Evolutionary conservation across 176 grass and related monocot genomes (phyloP).

Genomic region (Tuctoria greenei): DNA sequence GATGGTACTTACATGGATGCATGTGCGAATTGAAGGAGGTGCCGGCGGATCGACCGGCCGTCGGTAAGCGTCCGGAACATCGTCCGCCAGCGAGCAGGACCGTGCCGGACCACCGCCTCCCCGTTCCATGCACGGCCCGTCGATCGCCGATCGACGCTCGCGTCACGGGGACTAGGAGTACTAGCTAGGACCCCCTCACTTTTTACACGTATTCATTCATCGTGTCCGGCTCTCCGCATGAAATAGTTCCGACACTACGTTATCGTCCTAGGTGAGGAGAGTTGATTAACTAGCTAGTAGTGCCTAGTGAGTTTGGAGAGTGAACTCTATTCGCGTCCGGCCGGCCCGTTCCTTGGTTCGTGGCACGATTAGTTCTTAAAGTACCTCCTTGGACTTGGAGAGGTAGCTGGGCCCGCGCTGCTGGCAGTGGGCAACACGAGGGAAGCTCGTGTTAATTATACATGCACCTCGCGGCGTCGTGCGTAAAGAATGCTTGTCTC

Average conservation of each 20-base stretch:
- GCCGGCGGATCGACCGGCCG: conserved; percentile 34
- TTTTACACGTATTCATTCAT: not conserved
- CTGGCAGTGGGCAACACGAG: conserved; percentile 17
- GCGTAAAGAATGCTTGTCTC: conserved; percentile 21
- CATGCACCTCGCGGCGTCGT: conserved; percentile 26
- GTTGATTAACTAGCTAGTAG: not conserved
- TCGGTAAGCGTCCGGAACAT: conserved; percentile 39
- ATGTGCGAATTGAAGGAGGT: conserved; percentile 17
- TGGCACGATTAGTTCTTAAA: not conserved
- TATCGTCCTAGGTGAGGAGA: not conserved
- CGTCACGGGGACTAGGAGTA: not conserved
- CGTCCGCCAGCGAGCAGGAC: conserved; percentile 31
- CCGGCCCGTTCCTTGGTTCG: not conserved
- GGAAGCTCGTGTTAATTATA: conserved; percentile 8
- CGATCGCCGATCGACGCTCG: not conserved
- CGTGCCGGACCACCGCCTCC: conserved; percentile 9
- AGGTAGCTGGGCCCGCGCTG: not conserved
- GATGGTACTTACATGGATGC: not conserved
- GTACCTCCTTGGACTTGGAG: not conserved
- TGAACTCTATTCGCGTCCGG: not conserved
- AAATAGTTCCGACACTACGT: not conserved
- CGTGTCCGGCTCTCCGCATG: not conserved
- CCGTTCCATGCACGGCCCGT: not conserved
- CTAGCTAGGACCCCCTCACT: no score
- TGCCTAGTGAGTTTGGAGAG: not conserved